Percentiles rank a stretch among this genome's conserved stretches.
phyloP scores from a whole-genome alignment of 176 grass and related monocot genomes.

The Juncus effusus region DNA sequence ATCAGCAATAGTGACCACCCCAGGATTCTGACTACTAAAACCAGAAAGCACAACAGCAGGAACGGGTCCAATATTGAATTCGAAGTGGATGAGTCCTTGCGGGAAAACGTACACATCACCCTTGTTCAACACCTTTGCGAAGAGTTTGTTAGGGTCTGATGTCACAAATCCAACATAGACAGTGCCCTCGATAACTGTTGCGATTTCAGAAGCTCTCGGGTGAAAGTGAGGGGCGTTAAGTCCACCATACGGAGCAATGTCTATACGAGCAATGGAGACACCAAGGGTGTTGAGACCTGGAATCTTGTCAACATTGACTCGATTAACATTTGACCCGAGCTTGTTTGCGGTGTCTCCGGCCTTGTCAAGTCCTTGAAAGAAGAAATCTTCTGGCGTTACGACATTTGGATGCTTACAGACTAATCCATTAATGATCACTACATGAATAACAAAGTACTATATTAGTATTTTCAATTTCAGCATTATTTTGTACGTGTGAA shows the following conservation, averaged over 20 bases:
- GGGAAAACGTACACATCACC: conserved; percentile 20
- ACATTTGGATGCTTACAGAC: too few species aligned
- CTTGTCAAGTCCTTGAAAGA: conserved; percentile 10
- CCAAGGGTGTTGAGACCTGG: conserved; percentile 24
- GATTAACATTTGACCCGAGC: not conserved
- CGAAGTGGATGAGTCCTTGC: conserved; percentile 1
- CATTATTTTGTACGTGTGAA: not conserved
- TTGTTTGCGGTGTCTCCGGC: not conserved
- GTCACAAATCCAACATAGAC: conserved; percentile 56
- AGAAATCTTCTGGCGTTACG: conserved; percentile 22
- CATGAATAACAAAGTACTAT: too few species aligned
- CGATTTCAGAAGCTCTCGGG: conserved; percentile 49
- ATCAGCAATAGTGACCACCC: not conserved
- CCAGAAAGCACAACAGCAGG: conserved; percentile 8
- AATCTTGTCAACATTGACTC: conserved; percentile 9
- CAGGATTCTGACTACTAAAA: conserved; percentile 15
- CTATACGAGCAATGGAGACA: conserved; percentile 12
- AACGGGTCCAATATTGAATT: not conserved
- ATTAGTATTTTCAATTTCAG: not conserved
- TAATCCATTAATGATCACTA: too few species aligned
- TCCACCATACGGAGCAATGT: not conserved
- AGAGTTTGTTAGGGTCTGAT: conserved; percentile 32
- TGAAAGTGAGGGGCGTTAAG: conserved; percentile 39
- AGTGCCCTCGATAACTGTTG: conserved; percentile 37
- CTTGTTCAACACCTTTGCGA: conserved; percentile 38